Base-by-base conservation (phyloP, 805 yeast species). In the Candida nanaspora region DNA sequence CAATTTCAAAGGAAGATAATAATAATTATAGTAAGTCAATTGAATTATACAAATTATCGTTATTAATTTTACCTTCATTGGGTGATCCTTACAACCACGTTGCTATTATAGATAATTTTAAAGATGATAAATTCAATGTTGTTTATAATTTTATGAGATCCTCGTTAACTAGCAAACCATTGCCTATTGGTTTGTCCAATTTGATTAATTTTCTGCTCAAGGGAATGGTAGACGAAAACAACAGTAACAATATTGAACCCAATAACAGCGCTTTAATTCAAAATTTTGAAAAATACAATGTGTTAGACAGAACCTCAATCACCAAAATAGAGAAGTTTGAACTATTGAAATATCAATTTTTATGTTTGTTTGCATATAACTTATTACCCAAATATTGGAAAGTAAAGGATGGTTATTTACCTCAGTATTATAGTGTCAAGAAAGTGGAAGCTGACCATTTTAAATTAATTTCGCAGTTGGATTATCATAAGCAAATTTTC, bases 31-130 rank as follows among this genome's bases (percentile, higher is more conserved):
- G 65, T 40, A 69, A 69, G 49, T 63, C 78, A 2, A 47, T 66
- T n/a, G 65, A 66, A 35, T 62, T 66, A 40, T 77, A 79, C 49
- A 68, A 72, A 37, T 56, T 67, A 35, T 78, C 86, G 16, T 70
- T 77, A 26, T 52, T 74, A 22, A 59, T 82, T 16, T 56, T 81
- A 22, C 89, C 91, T 1, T 75, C 86, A 0, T 66, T 80, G 42
- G 84, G 84, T 40, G 88, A 81, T 50, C 81, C 78, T 23, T 74
- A 74, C 48, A 76, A 76, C 47, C 80, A 76, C 48, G 67, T 76
- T 37, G 85, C 81, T 3, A 71, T 80, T 28, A 62, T 70, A 32
- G 69, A 73, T 43, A 74, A 76, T 65, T 63, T 72, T 38, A 64
- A 65, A 37, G 72, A 68, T 41, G 74, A 72, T 45, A 68, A 68